Evolutionary conservation across 306 rosid genomes (phyloP).

Genomic region (Castanopsis chinensis): DNA sequence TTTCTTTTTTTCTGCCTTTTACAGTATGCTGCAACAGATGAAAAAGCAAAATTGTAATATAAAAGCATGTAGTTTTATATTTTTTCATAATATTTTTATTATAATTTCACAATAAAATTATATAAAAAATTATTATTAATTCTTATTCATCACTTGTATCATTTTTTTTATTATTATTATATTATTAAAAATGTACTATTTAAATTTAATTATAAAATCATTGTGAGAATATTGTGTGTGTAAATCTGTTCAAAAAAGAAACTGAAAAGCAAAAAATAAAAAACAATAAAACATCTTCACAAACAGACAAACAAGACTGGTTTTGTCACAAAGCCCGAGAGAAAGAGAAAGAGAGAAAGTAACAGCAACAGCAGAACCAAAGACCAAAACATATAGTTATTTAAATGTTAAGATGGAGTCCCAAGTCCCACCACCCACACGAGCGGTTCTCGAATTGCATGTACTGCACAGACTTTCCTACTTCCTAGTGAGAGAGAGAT

Average conservation of each 20-base stretch:
- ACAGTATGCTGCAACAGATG: too few species aligned
- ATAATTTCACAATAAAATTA: too few species aligned
- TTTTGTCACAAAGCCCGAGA: constrained; percentile 50
- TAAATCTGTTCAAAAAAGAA: constrained; percentile 36
- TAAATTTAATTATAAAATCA: too few species aligned
- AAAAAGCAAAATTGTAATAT: too few species aligned
- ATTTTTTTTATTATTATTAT: too few species aligned
- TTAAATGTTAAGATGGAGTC: background rate
- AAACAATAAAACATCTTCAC: background rate
- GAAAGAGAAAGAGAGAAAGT: constrained; percentile 11
- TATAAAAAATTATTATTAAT: too few species aligned
- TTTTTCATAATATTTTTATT: too few species aligned
- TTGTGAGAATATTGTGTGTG: background rate
- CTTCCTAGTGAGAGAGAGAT: constrained; percentile 17
- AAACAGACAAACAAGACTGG: constrained; percentile 54
- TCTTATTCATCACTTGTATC: too few species aligned
- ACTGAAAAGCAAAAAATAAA: background rate
- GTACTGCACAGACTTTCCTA: constrained; percentile 35
- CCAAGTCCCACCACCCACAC: constrained; percentile 58
- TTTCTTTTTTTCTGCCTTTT: too few species aligned
- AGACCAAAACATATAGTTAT: constrained; percentile 4
- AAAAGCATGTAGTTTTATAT: too few species aligned
- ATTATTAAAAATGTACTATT: too few species aligned
- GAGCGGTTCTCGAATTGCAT: constrained; percentile 70
- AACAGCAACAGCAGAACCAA: constrained; percentile 24